Percentiles rank a stretch among this genome's conserved stretches.
These are phyloP conservation scores for Rhamnella rubrinervis DNA, from an alignment of 331 rosid species.

Conservation along the genomic window DNA sequence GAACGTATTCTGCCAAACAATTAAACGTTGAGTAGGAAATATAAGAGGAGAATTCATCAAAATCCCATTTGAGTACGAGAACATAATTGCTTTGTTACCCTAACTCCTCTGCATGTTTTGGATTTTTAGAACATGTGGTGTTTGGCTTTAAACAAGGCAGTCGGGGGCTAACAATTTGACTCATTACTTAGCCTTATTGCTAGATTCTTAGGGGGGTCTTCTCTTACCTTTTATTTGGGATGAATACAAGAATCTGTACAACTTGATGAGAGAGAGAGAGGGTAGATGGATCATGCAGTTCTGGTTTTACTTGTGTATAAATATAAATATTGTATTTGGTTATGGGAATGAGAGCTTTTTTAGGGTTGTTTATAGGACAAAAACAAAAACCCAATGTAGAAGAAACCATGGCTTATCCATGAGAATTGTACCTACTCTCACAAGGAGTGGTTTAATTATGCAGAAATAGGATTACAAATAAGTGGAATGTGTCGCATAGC, in stretches of 20 bases:
- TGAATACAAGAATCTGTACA: not conserved
- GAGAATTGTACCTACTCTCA: conserved; percentile 8
- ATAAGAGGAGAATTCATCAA: no score
- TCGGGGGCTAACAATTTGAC: not conserved
- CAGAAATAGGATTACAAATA: conserved; percentile 34
- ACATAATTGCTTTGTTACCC: no score
- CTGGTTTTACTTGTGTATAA: conserved; percentile 13
- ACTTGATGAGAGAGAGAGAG: conserved; percentile 4
- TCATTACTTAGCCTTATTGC: not conserved
- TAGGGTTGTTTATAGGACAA: conserved; percentile 19
- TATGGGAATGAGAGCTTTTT: conserved; percentile 21
- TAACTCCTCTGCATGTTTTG: no score
- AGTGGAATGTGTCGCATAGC: conserved; percentile 31
- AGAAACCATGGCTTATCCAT: conserved; percentile 31
- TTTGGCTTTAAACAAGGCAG: no score
- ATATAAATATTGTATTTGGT: not conserved
- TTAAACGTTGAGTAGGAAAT: no score
- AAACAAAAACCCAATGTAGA: conserved; percentile 4
- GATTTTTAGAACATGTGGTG: no score
- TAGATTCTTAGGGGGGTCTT: no score
- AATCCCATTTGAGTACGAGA: no score
- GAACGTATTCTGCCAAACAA: no score
- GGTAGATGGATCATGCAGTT: conserved; percentile 21
- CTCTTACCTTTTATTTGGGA: not conserved
- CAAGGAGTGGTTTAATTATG: conserved; percentile 30